Evolutionary conservation across 176 grass and related monocot genomes (phyloP), one percentile per base, ranked within the genome.

Genomic region (Echinochloa phyllopogon): DNA sequence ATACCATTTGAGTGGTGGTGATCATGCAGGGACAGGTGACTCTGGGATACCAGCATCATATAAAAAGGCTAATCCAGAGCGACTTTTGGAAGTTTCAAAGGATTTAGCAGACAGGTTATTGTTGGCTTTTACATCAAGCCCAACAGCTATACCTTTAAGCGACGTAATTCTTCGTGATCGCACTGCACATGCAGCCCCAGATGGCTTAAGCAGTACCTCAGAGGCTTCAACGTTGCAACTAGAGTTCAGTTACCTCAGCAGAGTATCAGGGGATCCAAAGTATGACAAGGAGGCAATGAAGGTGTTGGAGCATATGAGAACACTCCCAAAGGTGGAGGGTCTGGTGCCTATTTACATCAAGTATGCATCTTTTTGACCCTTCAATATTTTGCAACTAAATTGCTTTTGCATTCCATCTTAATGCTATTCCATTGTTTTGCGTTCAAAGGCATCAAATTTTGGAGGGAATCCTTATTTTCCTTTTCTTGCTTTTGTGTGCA

Each of bases 221-320:
- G 96, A 98, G 86, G 93, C 85, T 68, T 83, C 96, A 78, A 96
- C 93, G 17, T 88, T 98, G 79, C 96, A 98, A 86, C 74, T 96
- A 69, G 96, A 98, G 83, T 98, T 95, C 43, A 94, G 88, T 91
- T 98, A 98, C 85, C 93, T 98, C 45, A 96, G 96, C 87, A 86
- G 74, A 89, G 87, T 98, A 85, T 95, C 89, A 52, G 96, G 93
- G 44, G 89, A 98, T 90, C 83, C 85, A 8, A 98, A 98, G 64
- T 98, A 98, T 89, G 78, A 91, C 75, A 90, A 69, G 25, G 87
- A 82, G 80, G 82, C 91, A 39, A 98, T 98, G 96, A 98, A 95
- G 83, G 93, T 98, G 66, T 79, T 95, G 72, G 91, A 94, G 69
- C 96, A 98, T 90, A 89, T 98, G 58, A 87, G 66, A 83, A 90